These are phyloP conservation scores for Claviceps spartinae DNA, from an alignment of 2,329 filamentous ascomycete species.

Conservation along the genomic window DNA sequence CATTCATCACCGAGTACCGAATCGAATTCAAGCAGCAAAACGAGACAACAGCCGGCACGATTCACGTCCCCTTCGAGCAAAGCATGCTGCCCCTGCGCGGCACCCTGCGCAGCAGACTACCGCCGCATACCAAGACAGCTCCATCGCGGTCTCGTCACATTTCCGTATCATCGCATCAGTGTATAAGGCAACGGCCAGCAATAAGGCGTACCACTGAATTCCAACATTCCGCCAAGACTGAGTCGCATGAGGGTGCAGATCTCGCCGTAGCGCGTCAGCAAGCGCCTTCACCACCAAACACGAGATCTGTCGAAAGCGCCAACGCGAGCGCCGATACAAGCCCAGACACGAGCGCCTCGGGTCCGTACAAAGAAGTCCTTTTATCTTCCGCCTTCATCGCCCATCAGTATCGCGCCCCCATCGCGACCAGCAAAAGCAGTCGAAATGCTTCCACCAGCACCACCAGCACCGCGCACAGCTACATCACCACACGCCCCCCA, in stretches of 20 bases:
- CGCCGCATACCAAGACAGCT: neutral
- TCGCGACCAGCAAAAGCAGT: neutral
- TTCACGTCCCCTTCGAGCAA: neutral
- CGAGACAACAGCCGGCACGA: no score
- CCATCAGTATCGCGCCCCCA: neutral
- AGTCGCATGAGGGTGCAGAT: no score
- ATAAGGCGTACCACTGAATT: neutral
- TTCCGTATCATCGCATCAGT: slow-evolving; percentile 4
- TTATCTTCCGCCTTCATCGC: slow-evolving; percentile 8
- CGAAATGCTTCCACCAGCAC: no score
- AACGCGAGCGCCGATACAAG: no score
- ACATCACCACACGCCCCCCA: slow-evolving; percentile 4
- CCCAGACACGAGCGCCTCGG: neutral
- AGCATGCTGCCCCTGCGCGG: slow-evolving; percentile 3
- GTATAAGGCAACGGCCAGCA: slow-evolving; percentile 2
- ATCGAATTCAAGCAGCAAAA: no score
- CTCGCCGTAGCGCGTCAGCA: neutral
- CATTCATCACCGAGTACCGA: no score
- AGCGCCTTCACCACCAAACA: neutral
- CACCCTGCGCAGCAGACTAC: neutral
- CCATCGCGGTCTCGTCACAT: neutral
- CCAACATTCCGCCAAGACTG: neutral
- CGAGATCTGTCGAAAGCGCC: neutral
- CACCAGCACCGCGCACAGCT: neutral
- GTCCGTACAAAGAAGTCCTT: slow-evolving; percentile 7